Base-by-base conservation (phyloP, 2,329 filamentous ascomycete genomes). In the Nemania sp. region DNA sequence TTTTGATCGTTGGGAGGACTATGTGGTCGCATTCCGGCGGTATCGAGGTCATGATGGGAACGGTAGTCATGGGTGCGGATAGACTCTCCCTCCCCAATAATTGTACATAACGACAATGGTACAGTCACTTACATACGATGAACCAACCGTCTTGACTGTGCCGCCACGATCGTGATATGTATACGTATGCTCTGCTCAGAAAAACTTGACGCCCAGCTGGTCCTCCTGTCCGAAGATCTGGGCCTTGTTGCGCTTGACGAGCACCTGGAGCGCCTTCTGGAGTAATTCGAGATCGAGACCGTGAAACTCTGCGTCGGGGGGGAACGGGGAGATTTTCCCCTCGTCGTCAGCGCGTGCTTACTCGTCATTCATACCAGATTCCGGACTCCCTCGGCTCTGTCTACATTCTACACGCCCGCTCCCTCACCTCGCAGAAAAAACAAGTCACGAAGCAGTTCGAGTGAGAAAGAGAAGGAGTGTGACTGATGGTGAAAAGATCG, bases 181-280 rank as follows among this genome's bases (percentile, higher is more conserved):
- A n/a, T n/a, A n/a, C n/a, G n/a, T n/a, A n/a, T 58, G n/a, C 39
- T 54, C 49, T 45, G 40, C 48, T 88, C 79, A 97, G 74, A 98
- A 98, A 79, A 99, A 98, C 79, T 99, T 99, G 66, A 98, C 92
- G 70, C 95, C 95, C 71, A 90, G 87, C 62, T 91, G 90, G 73
- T 94, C 92, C 70, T 94, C 92, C 55, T 87, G 85, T 35, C 94
- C 94, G 78, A 99, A 98, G 25, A 98, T 87, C 76, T 98, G 94
- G 13, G 93, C 94, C 78, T 90, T 96, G 68, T 92, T 92, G 64
- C 89, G 85, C 81, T 96, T 97, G 37, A 96, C 93, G 50, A 97
- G 82, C 51, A 95, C 81, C 62, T 86, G 84, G 50, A 99, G 81
- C 39, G 91, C 89, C 75, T 89, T 92, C 67, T 90, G 84, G 71